Evolutionary conservation across 306 rosid genomes (phyloP).

Genomic region (Rosa rugosa): DNA sequence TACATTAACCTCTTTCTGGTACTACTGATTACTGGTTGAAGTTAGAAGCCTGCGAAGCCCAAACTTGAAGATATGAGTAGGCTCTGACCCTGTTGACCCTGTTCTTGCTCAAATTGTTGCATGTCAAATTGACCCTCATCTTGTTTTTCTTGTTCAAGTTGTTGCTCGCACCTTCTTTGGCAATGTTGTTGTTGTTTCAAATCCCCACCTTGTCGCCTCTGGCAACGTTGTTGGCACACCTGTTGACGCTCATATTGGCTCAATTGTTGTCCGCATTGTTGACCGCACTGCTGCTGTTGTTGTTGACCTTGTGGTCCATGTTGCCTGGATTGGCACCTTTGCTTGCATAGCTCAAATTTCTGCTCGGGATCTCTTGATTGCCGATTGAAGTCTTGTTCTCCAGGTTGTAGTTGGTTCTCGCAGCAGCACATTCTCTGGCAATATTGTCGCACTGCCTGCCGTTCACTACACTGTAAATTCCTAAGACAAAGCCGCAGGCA

Average conservation of each 20-base stretch:
- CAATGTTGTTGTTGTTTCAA: not conserved
- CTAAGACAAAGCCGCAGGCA: too few relatives aligned
- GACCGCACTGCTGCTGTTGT: not conserved
- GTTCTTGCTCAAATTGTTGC: too few relatives aligned
- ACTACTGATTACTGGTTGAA: not conserved
- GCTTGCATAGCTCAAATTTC: constrained; percentile 4
- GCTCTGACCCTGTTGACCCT: not conserved
- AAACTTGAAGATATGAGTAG: not conserved
- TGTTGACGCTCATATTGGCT: not conserved
- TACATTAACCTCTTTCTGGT: not conserved
- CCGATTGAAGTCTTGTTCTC: not conserved
- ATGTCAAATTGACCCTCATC: too few relatives aligned
- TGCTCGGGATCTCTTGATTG: not conserved
- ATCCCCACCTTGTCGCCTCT: not conserved
- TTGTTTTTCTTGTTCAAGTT: not conserved
- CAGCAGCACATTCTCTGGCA: too few relatives aligned
- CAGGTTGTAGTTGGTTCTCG: too few relatives aligned
- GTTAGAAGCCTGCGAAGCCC: not conserved
- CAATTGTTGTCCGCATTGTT: not conserved
- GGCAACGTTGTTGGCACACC: not conserved
- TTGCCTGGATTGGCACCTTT: not conserved
- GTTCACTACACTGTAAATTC: too few relatives aligned
- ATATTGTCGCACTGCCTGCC: too few relatives aligned
- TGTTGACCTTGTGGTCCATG: not conserved
- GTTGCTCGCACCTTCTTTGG: not conserved